A percentile compares a stretch with the other conserved stretches of the same genome.
These are phyloP conservation scores for Vitis labrusca DNA, from an alignment of 164 flowering plant genomes.

Conservation along the genomic window DNA sequence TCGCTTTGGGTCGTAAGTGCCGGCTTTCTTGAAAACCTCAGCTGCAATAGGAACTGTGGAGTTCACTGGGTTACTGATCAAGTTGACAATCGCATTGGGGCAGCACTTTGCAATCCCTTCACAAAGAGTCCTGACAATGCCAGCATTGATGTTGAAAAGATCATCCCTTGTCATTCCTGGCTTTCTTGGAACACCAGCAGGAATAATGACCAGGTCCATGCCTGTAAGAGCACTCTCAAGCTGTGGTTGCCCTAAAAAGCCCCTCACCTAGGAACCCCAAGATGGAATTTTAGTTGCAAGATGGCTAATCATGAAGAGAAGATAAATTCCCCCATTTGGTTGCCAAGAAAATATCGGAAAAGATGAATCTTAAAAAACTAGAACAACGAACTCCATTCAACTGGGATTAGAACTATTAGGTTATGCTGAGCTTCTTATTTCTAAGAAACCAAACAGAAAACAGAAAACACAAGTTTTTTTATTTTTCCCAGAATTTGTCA, in stretches of 20 bases:
- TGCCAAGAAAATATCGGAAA: too few relatives aligned
- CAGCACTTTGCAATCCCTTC: conserved; percentile 92
- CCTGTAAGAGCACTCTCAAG: conserved; percentile 86
- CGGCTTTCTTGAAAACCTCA: conserved; percentile 83
- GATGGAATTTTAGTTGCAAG: too few relatives aligned
- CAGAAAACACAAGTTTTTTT: too few relatives aligned
- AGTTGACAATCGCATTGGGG: conserved; percentile 71
- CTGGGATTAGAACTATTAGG: too few relatives aligned
- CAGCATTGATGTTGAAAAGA: conserved; percentile 95
- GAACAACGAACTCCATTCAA: too few relatives aligned
- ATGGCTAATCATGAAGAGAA: too few relatives aligned
- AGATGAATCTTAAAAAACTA: too few relatives aligned
- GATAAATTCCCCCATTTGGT: too few relatives aligned
- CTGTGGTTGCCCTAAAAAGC: conserved; percentile 82
- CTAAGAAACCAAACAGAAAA: too few relatives aligned
- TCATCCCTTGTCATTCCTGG: conserved; percentile 99
- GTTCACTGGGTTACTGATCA: conserved; percentile 83
- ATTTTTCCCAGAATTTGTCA: too few relatives aligned
- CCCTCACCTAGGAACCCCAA: conserved; percentile 66
- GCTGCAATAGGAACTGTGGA: conserved; percentile 86
- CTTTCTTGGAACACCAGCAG: conserved; percentile 98
- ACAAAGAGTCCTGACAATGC: conserved; percentile 85
- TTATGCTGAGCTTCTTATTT: too few relatives aligned
- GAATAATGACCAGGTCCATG: conserved; percentile 94
- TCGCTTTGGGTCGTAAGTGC: conserved; percentile 70